These are phyloP conservation scores for Chimonanthus praecox DNA, from an alignment of 164 flowering plant genomes.

Conservation along the genomic window DNA sequence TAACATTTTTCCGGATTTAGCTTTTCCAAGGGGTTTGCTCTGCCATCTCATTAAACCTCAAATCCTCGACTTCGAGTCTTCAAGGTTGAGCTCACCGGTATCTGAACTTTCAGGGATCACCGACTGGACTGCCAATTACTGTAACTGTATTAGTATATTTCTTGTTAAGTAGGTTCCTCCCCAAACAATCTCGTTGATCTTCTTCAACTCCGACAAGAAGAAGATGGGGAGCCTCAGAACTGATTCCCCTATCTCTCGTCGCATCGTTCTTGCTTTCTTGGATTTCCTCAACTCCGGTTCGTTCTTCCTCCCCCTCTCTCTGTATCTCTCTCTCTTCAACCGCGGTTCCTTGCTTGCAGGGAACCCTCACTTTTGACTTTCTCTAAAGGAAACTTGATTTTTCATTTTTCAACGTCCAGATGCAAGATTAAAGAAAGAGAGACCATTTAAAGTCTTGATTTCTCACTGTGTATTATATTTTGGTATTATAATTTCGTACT, in stretches of 20 bases:
- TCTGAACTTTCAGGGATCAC: background rate
- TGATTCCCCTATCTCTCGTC: constrained; percentile 66
- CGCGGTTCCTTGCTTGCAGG: too few relatives aligned
- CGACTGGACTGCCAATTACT: background rate
- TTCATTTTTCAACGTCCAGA: too few relatives aligned
- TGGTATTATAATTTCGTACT: too few relatives aligned
- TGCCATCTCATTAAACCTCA: background rate
- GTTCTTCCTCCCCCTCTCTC: constrained; percentile 3
- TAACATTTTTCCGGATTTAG: too few relatives aligned
- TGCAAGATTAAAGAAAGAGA: too few relatives aligned
- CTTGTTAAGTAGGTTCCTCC: too few relatives aligned
- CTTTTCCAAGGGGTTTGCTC: background rate
- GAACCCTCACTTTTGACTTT: too few relatives aligned
- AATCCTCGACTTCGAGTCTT: background rate
- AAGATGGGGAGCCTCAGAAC: constrained; percentile 49
- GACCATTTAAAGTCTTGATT: too few relatives aligned
- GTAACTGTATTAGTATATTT: too few relatives aligned
- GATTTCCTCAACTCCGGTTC: constrained; percentile 71
- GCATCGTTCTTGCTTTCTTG: constrained; percentile 61
- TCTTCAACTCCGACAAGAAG: background rate
- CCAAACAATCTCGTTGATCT: background rate
- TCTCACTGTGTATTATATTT: too few relatives aligned
- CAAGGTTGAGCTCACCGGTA: background rate
- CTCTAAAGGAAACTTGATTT: too few relatives aligned
- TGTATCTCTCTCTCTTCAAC: too few relatives aligned